phyloP scores from a whole-genome alignment of 192 early-diverging fungal genomes.

The Chytriomyces hyalinus region DNA sequence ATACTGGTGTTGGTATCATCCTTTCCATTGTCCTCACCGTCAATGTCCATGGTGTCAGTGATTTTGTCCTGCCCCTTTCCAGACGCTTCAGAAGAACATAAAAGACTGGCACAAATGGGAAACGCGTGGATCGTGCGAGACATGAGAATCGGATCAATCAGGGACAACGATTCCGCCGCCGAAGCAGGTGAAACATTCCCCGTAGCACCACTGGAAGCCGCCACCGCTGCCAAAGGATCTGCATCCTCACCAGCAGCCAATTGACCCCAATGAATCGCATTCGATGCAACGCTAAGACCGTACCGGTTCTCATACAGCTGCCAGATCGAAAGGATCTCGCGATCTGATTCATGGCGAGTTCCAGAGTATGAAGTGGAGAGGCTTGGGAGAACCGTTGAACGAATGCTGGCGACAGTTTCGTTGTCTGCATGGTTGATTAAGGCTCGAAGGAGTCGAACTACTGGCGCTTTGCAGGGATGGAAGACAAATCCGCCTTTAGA shows the following conservation, averaged over 20 bases:
- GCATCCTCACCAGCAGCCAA: conserved; percentile 31
- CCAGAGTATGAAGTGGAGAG: conserved; percentile 59
- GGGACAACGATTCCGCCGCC: conserved; percentile 60
- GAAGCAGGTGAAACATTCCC: conserved; percentile 31
- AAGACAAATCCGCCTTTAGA: background rate
- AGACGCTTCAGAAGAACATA: conserved; percentile 14
- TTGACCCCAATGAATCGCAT: conserved; percentile 65
- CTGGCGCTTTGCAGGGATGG: conserved; percentile 47
- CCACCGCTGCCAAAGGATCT: conserved; percentile 34
- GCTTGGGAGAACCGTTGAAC: conserved; percentile 1
- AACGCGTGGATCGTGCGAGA: conserved; percentile 61
- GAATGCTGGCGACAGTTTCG: conserved; percentile 8
- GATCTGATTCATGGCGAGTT: conserved; percentile 59
- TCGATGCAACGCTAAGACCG: conserved; percentile 61
- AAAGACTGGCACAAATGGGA: conserved; percentile 48
- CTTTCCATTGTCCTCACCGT: background rate
- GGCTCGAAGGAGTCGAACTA: conserved; percentile 58
- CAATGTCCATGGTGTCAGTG: background rate
- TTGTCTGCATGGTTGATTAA: conserved; percentile 40
- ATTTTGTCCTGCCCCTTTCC: background rate
- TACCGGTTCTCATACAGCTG: conserved; percentile 63
- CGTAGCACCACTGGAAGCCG: conserved; percentile 37
- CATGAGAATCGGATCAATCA: conserved; percentile 72
- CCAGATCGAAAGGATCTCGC: conserved; percentile 59
- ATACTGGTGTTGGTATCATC: too few relatives aligned